Evolutionary conservation across 1,284 basidiomycete genomes (phyloP).

Genomic region (Phaffia rhodozyma): DNA sequence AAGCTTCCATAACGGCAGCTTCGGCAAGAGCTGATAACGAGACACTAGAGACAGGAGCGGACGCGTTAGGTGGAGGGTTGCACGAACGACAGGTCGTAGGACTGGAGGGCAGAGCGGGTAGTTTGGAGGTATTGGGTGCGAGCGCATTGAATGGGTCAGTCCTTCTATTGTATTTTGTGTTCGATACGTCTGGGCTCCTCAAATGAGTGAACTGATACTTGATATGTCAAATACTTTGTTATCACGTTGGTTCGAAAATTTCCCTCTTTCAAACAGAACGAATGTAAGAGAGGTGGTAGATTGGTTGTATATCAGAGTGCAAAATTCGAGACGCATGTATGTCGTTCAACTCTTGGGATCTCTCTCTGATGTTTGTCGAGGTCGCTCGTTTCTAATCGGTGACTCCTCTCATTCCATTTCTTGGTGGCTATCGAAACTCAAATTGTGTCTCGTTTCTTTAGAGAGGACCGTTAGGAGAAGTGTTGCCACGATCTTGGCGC

Average conservation of each 20-base stretch:
- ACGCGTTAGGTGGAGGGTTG: conserved; percentile 36
- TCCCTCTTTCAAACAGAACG: conserved; percentile 33
- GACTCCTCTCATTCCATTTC: too few relatives aligned
- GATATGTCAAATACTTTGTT: too few relatives aligned
- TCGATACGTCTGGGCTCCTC: too few relatives aligned
- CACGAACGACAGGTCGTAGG: conserved; percentile 39
- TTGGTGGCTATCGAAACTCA: too few relatives aligned
- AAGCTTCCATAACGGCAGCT: background rate
- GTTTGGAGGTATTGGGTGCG: conserved; percentile 79
- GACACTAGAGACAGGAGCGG: conserved; percentile 21
- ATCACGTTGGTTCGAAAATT: too few relatives aligned
- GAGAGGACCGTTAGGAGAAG: too few relatives aligned
- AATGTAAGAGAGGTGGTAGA: conserved; percentile 80
- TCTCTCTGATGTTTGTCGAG: background rate
- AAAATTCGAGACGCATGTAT: conserved; percentile 59
- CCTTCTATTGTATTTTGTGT: background rate
- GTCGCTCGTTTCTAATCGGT: background rate
- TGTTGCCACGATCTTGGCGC: too few relatives aligned
- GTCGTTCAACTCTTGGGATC: conserved; percentile 12
- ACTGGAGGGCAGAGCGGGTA: conserved; percentile 44
- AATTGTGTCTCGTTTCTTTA: too few relatives aligned
- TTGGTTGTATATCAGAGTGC: conserved; percentile 84
- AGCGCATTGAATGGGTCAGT: conserved; percentile 56
- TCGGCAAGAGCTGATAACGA: conserved; percentile 20
- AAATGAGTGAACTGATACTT: too few relatives aligned